Percentiles rank a stretch among this genome's conserved stretches.
Evolutionary conservation across 202 grass and related monocot species (phyloP).

Genomic region (Digitaria exilis): DNA sequence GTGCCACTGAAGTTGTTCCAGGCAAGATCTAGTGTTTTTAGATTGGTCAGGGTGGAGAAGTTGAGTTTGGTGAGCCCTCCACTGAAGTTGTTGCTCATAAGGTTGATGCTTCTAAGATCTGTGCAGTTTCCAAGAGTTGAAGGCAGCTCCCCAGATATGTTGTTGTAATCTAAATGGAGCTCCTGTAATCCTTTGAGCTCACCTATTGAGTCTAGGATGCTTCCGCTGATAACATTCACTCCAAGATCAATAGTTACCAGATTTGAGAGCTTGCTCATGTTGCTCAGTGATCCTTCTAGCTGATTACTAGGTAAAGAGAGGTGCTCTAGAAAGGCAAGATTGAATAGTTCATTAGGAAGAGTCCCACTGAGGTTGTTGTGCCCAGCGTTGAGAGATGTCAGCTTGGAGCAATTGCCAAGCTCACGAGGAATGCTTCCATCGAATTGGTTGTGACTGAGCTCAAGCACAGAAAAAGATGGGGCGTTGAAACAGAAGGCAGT

Average conservation of each 20-base stretch:
- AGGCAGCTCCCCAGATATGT: too few relatives aligned
- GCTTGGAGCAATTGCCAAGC: slow-evolving; percentile 47
- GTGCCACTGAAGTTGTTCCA: neutral
- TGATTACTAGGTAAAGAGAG: too few relatives aligned
- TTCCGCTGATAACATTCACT: slow-evolving; percentile 24
- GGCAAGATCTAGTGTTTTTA: slow-evolving; percentile 36
- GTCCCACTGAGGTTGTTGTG: slow-evolving; percentile 40
- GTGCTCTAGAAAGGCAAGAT: too few relatives aligned
- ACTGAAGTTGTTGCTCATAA: neutral
- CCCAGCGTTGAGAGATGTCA: slow-evolving; percentile 33
- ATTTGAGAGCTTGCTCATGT: neutral
- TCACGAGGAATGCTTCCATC: slow-evolving; percentile 39
- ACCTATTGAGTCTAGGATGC: neutral
- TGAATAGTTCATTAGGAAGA: neutral
- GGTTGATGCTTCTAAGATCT: neutral
- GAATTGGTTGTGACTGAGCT: slow-evolving; percentile 16
- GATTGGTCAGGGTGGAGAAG: slow-evolving; percentile 28
- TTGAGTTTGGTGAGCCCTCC: neutral
- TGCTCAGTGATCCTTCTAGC: too few relatives aligned
- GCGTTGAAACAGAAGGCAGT: slow-evolving; percentile 32
- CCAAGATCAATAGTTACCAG: neutral
- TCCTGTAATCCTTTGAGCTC: neutral
- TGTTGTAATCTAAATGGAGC: too few relatives aligned
- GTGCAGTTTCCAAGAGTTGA: neutral
- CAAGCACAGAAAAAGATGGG: slow-evolving; percentile 32